phyloP scores from a whole-genome alignment of 148 eudicot genomes.

The Gaultheria prostrata region DNA sequence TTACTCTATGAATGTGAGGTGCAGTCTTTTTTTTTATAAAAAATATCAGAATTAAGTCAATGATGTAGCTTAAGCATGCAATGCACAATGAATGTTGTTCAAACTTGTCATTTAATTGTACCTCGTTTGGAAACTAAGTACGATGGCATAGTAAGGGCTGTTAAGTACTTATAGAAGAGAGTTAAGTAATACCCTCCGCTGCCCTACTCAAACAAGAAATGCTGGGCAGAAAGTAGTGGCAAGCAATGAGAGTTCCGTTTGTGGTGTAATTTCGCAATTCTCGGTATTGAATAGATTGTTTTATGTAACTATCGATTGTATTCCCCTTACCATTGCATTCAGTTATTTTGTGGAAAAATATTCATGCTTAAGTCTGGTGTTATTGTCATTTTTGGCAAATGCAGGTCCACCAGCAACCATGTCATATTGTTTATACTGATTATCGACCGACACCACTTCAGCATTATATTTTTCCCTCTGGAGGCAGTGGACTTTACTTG shows the following conservation, averaged over 20 bases:
- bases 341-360: neutral
- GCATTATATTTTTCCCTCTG: conserved; percentile 91
- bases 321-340: neutral
- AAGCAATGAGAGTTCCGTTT: neutral
- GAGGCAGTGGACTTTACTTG: conserved; percentile 91
- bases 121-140: neutral
- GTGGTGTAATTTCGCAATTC: neutral
- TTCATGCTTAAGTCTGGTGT: conserved; percentile 18
- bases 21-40: neutral
- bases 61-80: neutral
- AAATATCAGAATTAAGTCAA: neutral
- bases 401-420: conserved; percentile 99
- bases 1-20: neutral
- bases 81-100: neutral
- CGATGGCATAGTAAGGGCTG: neutral
- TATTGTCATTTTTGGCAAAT: conserved; percentile 24
- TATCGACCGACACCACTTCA: conserved; percentile 98
- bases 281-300: neutral
- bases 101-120: neutral
- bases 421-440: conserved; percentile 98
- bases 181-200: neutral
- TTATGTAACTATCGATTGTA: too few relatives aligned
- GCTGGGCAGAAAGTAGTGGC: neutral
- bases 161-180: neutral
- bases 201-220: neutral